Conservation (phyloP, 495 filamentous ascomycete species). For the Rhypophila decipiens region DNA sequence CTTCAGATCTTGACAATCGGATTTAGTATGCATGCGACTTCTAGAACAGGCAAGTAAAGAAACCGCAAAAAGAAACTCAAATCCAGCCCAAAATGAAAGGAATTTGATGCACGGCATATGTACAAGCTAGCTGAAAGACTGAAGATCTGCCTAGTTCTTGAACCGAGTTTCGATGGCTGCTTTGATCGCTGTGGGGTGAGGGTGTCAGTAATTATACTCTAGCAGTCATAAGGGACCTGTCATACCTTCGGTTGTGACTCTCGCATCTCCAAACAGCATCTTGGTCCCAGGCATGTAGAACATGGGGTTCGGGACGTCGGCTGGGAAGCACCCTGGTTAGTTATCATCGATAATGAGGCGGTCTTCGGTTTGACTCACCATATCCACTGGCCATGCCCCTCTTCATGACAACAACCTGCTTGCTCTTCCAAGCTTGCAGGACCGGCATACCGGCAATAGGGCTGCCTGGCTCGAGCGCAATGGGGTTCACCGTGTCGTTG, state of each 20-base stretch:
- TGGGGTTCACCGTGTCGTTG: conserved; percentile 82
- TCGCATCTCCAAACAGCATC: conserved; percentile 83
- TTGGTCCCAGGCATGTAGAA: conserved; percentile 78
- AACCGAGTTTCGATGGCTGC: conserved; percentile 39
- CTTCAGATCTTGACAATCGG: too few species aligned
- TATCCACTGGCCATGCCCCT: conserved; percentile 75
- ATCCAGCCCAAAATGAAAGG: neutral
- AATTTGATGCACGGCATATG: conserved; percentile 6
- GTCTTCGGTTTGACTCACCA: conserved; percentile 40
- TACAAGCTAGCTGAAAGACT: conserved; percentile 5
- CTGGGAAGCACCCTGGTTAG: conserved; percentile 26
- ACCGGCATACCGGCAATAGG: conserved; percentile 83
- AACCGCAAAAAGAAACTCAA: neutral
- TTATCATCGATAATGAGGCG: neutral
- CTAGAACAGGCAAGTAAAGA: too few species aligned
- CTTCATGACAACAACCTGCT: conserved; percentile 85
- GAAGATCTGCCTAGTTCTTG: conserved; percentile 22
- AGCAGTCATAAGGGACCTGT: neutral
- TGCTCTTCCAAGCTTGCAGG: conserved; percentile 82
- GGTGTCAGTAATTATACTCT: conserved; percentile 2
- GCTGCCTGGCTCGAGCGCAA: conserved; percentile 69
- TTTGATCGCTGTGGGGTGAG: conserved; percentile 40
- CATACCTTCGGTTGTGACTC: conserved; percentile 65
- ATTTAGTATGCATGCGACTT: too few species aligned
- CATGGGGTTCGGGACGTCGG: conserved; percentile 82